Base-by-base conservation (phyloP, 1,284 basidiomycete species). In the Naganishia albida region DNA sequence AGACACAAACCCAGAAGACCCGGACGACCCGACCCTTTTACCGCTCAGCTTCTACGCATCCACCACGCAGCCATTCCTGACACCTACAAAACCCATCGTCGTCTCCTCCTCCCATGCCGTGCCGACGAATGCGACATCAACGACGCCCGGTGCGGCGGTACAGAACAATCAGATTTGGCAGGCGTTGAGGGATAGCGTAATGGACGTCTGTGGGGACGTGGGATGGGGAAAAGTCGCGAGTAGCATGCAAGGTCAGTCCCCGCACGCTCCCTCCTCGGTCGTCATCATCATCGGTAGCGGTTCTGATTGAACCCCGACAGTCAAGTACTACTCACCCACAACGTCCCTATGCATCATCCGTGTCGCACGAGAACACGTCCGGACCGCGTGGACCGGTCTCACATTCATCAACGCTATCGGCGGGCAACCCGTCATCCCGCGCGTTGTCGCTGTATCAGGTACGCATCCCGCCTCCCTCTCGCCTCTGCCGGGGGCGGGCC, bases 301-400 rank as follows among this genome's bases (percentile, higher is more conserved):
- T 48, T 28, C 18, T 44, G 34, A 34, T 10, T 4, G 16, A 16
- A n/a, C 13, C 18, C 28, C 38, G 2, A 25, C 51, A 90, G 89
- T 91, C 66, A 91, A 90, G 75, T 91, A 91, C 72, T 90, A 86
- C 72, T 90, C 89, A 0, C 87, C 88, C 0, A 85, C 82, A 20
- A 91, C 88, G 10, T 85, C 86, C 68, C 80, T 90, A 0, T 89
- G 87, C 71, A 90, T 91, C 71, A 83, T 91, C 51, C 86, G 89
- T 28, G 88, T 90, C 30, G 87, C 85, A 20, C 80, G 89, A 52
- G 89, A 90, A 63, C 87, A 88, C 62, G 84, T 89, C 70, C 83
- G 82, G 13, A 83, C 86, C 53, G 88, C 87, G 0, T 89, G 88
- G 88, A 88, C 84, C 1, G 87, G 84, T 0, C 74, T 88, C 7